phyloP scores from a whole-genome alignment of 768 basidiomycete species.

The Dictyophora rubrovolvata region DNA sequence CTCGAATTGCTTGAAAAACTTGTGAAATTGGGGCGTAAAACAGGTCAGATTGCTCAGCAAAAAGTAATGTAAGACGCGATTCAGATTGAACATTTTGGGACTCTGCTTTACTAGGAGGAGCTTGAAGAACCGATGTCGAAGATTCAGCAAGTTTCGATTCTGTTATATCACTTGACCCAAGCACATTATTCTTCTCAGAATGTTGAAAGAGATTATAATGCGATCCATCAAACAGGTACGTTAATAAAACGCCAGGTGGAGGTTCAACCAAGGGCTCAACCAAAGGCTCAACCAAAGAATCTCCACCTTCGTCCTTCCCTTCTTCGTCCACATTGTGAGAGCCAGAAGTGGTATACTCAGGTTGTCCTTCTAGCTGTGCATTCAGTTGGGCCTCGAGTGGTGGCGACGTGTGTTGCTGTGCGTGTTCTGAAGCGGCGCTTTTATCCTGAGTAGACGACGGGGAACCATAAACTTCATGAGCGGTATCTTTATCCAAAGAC shows the following conservation, averaged over 20 bases:
- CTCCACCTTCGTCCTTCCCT: background rate
- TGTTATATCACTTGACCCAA: background rate
- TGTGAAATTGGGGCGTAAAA: constrained; percentile 67
- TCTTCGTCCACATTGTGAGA: background rate
- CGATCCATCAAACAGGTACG: constrained; percentile 6
- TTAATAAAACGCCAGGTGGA: constrained; percentile 2
- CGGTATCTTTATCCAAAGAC: background rate
- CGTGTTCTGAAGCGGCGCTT: background rate
- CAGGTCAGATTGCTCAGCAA: constrained; percentile 54
- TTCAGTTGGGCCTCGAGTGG: background rate
- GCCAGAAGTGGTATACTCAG: background rate
- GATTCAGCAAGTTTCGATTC: background rate
- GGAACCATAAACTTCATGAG: background rate
- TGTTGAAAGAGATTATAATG: constrained; percentile 3
- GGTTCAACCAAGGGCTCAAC: background rate
- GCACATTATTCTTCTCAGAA: background rate
- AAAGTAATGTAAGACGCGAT: constrained; percentile 30
- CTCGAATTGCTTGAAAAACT: constrained; percentile 64
- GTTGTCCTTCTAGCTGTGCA: background rate
- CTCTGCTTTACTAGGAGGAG: background rate
- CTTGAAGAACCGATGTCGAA: background rate
- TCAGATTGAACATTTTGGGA: background rate
- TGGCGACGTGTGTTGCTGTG: background rate
- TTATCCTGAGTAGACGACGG: background rate
- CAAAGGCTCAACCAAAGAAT: background rate